These are phyloP conservation scores for Saturnispora gosingensis DNA, from an alignment of 805 yeast species.

Conservation along the genomic window DNA sequence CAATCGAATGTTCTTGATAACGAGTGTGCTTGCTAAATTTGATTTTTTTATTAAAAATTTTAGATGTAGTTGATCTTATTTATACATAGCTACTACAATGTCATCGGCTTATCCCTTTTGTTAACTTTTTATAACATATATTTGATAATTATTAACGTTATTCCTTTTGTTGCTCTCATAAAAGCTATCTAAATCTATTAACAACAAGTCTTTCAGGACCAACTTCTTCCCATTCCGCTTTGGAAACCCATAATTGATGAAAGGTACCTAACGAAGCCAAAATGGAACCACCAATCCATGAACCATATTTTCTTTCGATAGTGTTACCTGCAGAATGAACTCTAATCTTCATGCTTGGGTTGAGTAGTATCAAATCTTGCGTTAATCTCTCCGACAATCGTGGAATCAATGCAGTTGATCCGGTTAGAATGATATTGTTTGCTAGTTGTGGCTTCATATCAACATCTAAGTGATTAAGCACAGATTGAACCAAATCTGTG, in stretches of 20 bases:
- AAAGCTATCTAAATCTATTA: slow-evolving; percentile 64
- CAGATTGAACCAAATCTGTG: slow-evolving; percentile 50
- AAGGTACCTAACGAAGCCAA: slow-evolving; percentile 84
- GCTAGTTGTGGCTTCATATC: slow-evolving; percentile 80
- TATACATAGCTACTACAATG: background rate
- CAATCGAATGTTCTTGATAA: slow-evolving; percentile 23
- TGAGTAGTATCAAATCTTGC: slow-evolving; percentile 53
- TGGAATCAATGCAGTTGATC: slow-evolving; percentile 73
- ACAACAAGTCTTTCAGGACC: slow-evolving; percentile 74
- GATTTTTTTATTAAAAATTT: background rate
- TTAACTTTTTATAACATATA: background rate
- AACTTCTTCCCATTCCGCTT: slow-evolving; percentile 77
- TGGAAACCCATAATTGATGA: slow-evolving; percentile 92
- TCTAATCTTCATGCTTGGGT: slow-evolving; percentile 82
- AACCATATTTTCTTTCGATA: slow-evolving; percentile 66
- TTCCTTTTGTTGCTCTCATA: background rate
- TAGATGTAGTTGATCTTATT: background rate
- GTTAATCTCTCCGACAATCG: slow-evolving; percentile 72
- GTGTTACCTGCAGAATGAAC: slow-evolving; percentile 73
- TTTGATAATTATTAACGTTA: background rate
- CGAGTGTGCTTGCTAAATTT: slow-evolving; percentile 23
- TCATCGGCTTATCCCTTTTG: background rate
- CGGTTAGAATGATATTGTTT: slow-evolving; percentile 80
- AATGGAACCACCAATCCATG: slow-evolving; percentile 92
- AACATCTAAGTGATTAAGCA: slow-evolving; percentile 56